Base-by-base conservation (phyloP, 192 early-diverging fungal genomes). In the Coemansia sp. region DNA sequence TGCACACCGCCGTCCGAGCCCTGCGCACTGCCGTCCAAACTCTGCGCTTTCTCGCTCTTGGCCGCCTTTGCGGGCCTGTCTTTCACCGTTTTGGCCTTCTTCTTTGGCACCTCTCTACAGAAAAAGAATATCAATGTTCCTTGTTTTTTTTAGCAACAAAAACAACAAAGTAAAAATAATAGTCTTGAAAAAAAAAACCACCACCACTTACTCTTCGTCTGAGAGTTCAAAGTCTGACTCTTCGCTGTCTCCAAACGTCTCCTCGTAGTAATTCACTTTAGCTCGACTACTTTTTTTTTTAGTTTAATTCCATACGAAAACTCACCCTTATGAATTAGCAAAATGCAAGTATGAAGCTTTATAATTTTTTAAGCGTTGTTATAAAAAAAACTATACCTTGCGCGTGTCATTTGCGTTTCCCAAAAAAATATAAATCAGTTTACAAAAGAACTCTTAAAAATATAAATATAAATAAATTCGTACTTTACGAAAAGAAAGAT, bases 141-240 rank as follows among this genome's bases (percentile, higher is more conserved):
- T 24, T 4, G 32, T 35, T 12, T 8, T 3, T n/a, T 14, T 3
- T 23, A 40, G n/a, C n/a, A n/a, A n/a, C n/a, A n/a, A n/a, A n/a
- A n/a, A n/a, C n/a, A n/a, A n/a, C n/a, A n/a, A n/a, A n/a, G n/a
- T n/a, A n/a, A n/a, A n/a, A n/a, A n/a, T n/a, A n/a, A n/a, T n/a
- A n/a, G n/a, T n/a, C n/a, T n/a, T n/a, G 9, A 58, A 47, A 4
- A 58, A 29, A 27, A 11, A 32, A 4, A 18, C 9, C 50, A 2
- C 1, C 1, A n/a, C 12, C 50, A 71, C 69, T 61, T 67, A 64
- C 59, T 66, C 64, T 11, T 40, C 46, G 47, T 72, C 70, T 2
- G 60, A 60, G 5, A 67, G 19, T 50, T 64, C 60, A 56, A 77
- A 77, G 24, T 63, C 69, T 1, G 74, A 77, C 31, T 60, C 64